Percentiles rank a stretch among this genome's conserved stretches.
These are phyloP conservation scores for Blastobotrys buckinghamii DNA, from an alignment of 1,139 yeast species.

Conservation along the genomic window DNA sequence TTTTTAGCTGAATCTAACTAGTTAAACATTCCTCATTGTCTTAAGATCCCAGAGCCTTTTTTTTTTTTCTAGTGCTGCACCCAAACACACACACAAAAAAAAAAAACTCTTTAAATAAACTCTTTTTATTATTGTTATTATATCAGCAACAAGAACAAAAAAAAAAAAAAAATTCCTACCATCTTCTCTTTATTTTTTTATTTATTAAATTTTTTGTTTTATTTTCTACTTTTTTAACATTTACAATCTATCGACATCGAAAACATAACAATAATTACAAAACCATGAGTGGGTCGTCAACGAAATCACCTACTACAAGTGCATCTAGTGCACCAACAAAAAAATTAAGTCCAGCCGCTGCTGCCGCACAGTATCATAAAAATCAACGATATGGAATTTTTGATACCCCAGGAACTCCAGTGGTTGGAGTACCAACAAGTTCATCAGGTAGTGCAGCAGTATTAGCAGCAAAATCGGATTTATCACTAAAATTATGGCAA, in stretches of 20 bases:
- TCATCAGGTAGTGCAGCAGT: constrained; percentile 35
- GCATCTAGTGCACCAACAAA: too few species aligned
- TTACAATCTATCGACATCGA: background rate
- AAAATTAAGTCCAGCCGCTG: constrained; percentile 23
- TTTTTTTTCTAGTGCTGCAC: too few species aligned
- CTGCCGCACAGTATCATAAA: constrained; percentile 51
- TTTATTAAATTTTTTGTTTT: too few species aligned
- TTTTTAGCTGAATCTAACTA: background rate
- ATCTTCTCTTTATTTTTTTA: too few species aligned
- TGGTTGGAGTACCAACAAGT: constrained; percentile 55
- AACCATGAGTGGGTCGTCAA: background rate
- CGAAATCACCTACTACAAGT: background rate
- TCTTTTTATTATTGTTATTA: too few species aligned
- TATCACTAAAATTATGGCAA: constrained; percentile 34
- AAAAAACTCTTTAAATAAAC: background rate
- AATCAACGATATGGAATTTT: constrained; percentile 70
- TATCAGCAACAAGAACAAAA: too few species aligned
- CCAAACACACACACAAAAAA: too few species aligned
- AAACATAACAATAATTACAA: background rate
- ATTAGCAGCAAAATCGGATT: constrained; percentile 32
- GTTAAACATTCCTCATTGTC: background rate
- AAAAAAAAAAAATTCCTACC: background rate
- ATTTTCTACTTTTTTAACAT: background rate
- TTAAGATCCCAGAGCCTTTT: background rate
- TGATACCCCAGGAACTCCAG: constrained; percentile 60